Evolutionary conservation across 495 filamentous ascomycete genomes (phyloP).

Genomic region (Daldinia grandis): DNA sequence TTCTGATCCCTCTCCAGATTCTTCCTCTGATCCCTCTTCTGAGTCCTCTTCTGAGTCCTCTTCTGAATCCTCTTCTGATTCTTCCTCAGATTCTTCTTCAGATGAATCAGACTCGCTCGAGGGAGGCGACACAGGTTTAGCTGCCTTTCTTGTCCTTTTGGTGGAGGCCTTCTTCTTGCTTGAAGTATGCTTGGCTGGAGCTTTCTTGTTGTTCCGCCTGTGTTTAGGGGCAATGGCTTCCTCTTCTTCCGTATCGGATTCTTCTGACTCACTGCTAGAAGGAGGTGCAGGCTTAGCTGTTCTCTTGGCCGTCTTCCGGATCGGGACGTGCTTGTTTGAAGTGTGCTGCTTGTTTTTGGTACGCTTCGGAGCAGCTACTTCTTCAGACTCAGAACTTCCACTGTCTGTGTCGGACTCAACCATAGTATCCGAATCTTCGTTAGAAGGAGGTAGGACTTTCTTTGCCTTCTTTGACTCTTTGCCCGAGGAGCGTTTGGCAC

Average conservation of each 20-base stretch:
- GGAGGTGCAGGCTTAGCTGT: background rate
- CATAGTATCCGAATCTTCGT: background rate
- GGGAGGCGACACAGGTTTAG: background rate
- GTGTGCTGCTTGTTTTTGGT: background rate
- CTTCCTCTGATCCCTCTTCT: background rate
- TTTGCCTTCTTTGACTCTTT: background rate
- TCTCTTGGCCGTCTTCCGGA: background rate
- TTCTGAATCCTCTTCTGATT: background rate
- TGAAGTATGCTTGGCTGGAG: background rate
- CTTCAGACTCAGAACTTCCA: background rate
- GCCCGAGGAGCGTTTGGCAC: too few relatives aligned
- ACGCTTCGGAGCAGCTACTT: background rate
- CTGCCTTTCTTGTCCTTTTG: background rate
- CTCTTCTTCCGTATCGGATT: too few relatives aligned
- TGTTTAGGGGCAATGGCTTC: background rate
- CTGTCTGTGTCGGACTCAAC: background rate
- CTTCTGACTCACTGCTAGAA: too few relatives aligned
- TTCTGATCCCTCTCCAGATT: too few relatives aligned
- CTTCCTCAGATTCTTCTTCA: background rate
- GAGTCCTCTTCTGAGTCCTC: background rate
- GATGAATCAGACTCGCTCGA: background rate
- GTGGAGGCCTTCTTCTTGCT: background rate
- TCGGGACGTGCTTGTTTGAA: too few relatives aligned
- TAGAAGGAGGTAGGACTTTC: background rate
- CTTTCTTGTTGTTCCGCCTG: background rate